Conservation (phyloP, 768 basidiomycete species). For the Tulasnella sp. region DNA sequence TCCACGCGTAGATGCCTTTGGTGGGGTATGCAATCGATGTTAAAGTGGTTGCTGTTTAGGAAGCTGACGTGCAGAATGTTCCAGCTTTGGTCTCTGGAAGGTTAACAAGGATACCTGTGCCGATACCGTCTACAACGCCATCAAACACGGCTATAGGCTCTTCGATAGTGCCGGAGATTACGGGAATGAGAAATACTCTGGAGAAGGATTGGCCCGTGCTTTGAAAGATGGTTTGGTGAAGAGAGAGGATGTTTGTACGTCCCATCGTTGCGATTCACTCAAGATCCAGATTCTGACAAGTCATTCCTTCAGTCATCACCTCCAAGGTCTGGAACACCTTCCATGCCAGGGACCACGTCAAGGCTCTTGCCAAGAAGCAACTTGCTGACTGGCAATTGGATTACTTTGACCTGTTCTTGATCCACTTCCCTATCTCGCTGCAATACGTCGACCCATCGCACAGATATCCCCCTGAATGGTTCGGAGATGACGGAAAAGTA, state of each 20-base stretch:
- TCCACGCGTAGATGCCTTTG: constrained; percentile 13
- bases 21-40: constrained; percentile 10
- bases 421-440: constrained; percentile 80
- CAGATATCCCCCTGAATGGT: constrained; percentile 73
- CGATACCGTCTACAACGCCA: constrained; percentile 70
- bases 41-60: not conserved
- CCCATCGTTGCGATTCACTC: not conserved
- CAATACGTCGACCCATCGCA: constrained; percentile 63
- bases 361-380: constrained; percentile 44
- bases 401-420: constrained; percentile 31
- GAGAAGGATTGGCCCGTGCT: constrained; percentile 64
- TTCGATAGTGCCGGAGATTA: constrained; percentile 80
- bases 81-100: constrained; percentile 24
- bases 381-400: constrained; percentile 72
- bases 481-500: constrained; percentile 52
- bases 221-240: constrained; percentile 71
- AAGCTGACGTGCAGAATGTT: not conserved
- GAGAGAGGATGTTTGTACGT: constrained; percentile 74
- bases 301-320: constrained; percentile 47
- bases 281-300: not conserved
- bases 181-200: constrained; percentile 80
- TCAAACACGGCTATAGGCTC: constrained; percentile 77
- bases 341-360: constrained; percentile 62
- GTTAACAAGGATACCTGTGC: constrained; percentile 19
- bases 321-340: constrained; percentile 92